Evolutionary conservation across 129 eudicot genomes (phyloP), one percentile per base, ranked within the genome.

Genomic region (Chrysanthemum lavandulifolium): DNA sequence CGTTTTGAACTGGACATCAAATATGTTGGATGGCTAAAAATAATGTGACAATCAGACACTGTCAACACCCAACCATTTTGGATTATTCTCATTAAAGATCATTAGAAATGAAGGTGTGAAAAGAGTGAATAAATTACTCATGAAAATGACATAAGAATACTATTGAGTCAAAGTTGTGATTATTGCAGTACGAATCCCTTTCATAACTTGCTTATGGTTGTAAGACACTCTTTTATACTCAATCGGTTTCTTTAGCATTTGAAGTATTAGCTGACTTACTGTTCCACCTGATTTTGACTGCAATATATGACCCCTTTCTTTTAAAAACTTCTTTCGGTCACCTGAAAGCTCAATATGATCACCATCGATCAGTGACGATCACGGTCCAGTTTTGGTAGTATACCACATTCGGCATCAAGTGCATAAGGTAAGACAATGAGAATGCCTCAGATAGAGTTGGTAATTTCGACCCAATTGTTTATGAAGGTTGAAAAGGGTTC

Each of bases 331-430:
- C 74, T 76, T 81, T 23, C 43, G 78, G 50, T 79, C 80, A 11
- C 84, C 76, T 0, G 94, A 70, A 6, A 94, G 85, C 81, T 94
- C 96, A 9, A 94, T 87, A 68, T 88, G 99, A 6, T 88, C 91
- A 3, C 96, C 96, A 62, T 88, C 25, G n/a, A n/a, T n/a, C n/a
- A n/a, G n/a, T n/a, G n/a, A n/a, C 94, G 0, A 88, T 73, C 29
- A 85, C 79, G 4, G 97, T 90, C 93, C 88, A 84, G 76, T 94
- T 88, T 65, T 90, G 97, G 0, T 88, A 94, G 56, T 33, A 71
- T 14, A 88, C 91, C 33, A 82, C 80, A 61, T 94, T 90, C 10
- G 97, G 97, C 21, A 84, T 61, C 43, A 92, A 84, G 95, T 91
- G 84, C 81, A 80, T 10, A 10, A 23, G 16, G 25, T 65, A 8